Conservation (phyloP, 306 rosid genomes). For the Leucaena leucocephala region DNA sequence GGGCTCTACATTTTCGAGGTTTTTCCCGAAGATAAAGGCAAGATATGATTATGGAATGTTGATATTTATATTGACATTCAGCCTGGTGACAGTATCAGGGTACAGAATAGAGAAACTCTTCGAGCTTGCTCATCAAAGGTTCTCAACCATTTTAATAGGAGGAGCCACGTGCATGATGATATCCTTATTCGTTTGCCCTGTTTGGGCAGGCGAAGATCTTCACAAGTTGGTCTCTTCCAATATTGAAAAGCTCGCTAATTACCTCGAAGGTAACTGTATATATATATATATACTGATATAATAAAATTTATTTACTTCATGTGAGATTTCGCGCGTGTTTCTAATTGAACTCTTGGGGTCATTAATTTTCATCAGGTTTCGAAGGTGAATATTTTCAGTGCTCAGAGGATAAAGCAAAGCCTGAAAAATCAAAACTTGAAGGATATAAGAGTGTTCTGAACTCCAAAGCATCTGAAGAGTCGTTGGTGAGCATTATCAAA, state of each 20-base stretch:
- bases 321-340: not conserved
- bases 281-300: not conserved
- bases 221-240: constrained; percentile 74
- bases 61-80: constrained; percentile 85
- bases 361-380: constrained; percentile 59
- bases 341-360: not conserved
- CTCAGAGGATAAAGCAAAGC: constrained; percentile 42
- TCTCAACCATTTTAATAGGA: constrained; percentile 66
- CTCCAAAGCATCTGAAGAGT: constrained; percentile 70
- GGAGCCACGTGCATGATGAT: constrained; percentile 69
- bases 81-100: constrained; percentile 78
- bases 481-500: constrained; percentile 48
- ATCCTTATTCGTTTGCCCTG: constrained; percentile 66
- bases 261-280: constrained; percentile 56
- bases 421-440: constrained; percentile 51
- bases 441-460: constrained; percentile 74
- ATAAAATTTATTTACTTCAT: not conserved
- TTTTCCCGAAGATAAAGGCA: constrained; percentile 72
- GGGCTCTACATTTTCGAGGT: constrained; percentile 70
- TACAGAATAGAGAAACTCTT: constrained; percentile 56
- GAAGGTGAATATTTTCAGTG: constrained; percentile 60
- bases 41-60: constrained; percentile 84
- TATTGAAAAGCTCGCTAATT: constrained; percentile 72
- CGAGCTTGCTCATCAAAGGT: constrained; percentile 67
- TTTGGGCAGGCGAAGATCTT: constrained; percentile 95